phyloP scores from a whole-genome alignment of 371 early-diverging fungal genomes.

The Thermomucor indicae-seudaticae region DNA sequence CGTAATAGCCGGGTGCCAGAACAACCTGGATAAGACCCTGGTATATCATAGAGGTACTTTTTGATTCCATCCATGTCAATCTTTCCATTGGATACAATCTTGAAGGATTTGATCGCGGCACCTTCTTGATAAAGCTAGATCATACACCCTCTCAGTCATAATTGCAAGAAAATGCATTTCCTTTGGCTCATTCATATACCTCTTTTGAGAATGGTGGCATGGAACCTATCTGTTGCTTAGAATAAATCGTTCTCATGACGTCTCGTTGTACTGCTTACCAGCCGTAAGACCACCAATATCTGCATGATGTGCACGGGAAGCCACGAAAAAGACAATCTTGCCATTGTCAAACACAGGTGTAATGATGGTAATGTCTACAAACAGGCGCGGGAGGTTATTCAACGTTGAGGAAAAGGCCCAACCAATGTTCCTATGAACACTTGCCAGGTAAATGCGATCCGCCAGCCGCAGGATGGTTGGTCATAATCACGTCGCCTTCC shows the following conservation, averaged over 20 bases:
- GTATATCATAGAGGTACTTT: constrained; percentile 70
- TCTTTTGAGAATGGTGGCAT: constrained; percentile 86
- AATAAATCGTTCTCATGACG: too few species aligned
- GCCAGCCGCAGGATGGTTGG: constrained; percentile 96
- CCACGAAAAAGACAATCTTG: constrained; percentile 90
- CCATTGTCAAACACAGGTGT: constrained; percentile 91
- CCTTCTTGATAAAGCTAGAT: constrained; percentile 84
- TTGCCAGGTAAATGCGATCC: constrained; percentile 89
- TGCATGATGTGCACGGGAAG: constrained; percentile 95
- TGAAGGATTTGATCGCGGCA: constrained; percentile 86
- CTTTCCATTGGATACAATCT: constrained; percentile 74
- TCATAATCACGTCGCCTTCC: constrained; percentile 92
- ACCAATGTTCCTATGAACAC: too few species aligned
- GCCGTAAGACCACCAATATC: constrained; percentile 92
- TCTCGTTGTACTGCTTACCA: constrained; percentile 26
- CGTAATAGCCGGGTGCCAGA: constrained; percentile 81
- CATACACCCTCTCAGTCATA: neutral
- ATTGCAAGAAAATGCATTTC: neutral
- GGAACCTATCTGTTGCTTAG: constrained; percentile 39
- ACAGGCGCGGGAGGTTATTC: too few species aligned
- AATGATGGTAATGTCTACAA: constrained; percentile 86
- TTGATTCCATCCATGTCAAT: constrained; percentile 80
- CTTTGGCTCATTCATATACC: constrained; percentile 4
- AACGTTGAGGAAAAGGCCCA: too few species aligned
- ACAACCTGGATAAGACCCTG: constrained; percentile 83